Evolutionary conservation across 495 filamentous ascomycete genomes (phyloP), one percentile per base, ranked within the genome.

Genomic region (Penicillium coffeae): DNA sequence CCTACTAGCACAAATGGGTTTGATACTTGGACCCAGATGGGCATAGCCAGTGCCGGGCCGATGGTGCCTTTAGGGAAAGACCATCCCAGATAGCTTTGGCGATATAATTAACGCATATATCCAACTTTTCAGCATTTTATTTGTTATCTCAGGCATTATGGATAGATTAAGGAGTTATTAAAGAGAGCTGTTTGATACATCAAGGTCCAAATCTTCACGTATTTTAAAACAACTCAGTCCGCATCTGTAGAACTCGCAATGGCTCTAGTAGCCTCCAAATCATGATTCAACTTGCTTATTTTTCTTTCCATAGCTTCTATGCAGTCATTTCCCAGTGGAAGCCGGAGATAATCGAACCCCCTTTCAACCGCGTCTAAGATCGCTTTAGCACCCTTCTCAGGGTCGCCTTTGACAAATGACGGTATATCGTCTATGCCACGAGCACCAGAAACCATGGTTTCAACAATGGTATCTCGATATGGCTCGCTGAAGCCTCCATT

Each of bases 391-490:
- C 54, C 58, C 32, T 61, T 61, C 12, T 47, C 42, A 8, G 58
- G 58, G 37, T 61, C 55, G 3, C 58, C 58, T 20, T 43, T 50
- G 2, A 58, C 5, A n/a, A 6, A 36, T 0, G 42, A 45, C 3
- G 55, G 38, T 2, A 48, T 35, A n/a, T 18, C 18, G 7, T 33
- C 41, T 5, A 52, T 49, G 6, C 38, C 9, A 8, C 45, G 39
- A 14, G 25, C 21, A 19, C 8, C 21, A 18, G 13, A 27, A 1
- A 73, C 62, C 52, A 70, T 69, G 46, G 69, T 45, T 15, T 71
- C 71, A 0, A 65, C 61, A 10, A 58, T 41, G 1, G 71, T 67
- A 0, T 64, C 69, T 32, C 69, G 55, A 45, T 77, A 77, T 12
- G 59, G 70, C 2, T 64, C 63, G 9, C 66, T 65, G 9, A 73